Evolutionary conservation across 257 asterid genomes (phyloP), one percentile per base, ranked within the genome.

Genomic region (Orobanche coerulescens): DNA sequence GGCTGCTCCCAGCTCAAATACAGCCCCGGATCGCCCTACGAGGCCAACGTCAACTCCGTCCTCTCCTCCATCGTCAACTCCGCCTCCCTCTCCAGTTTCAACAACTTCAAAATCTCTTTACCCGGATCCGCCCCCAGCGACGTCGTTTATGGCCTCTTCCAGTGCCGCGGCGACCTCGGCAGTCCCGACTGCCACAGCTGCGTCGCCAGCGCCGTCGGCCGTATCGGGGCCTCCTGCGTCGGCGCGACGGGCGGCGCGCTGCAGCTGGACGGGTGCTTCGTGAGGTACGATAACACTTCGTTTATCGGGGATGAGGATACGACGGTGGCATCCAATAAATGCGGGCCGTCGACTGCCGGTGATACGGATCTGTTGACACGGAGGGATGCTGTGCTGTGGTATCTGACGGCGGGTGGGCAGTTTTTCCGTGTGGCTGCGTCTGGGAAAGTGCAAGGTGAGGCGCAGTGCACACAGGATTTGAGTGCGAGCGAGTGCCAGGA

Each of bases 401-500:
- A 73, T 59, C 74, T 88, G 14, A 36, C 79, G 14, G 73, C 75
- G 1, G 86, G 69, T 0, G 96, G 89, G 49, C 88, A 82, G 62
- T 92, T 63, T 15, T 92, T 85, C 36, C 72, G 96, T 51, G 88
- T 78, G 0, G 86, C 79, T 0, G 95, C 83, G 82, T 79, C 93
- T 12, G 98, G 95, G 56, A 70, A 60, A 0, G 73, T 86, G 0
- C 93, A 84, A 72, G 97, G 91, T 0, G 53, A 86, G 70, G 94
- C 81, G 40, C 98, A 92, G 89, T 92, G 98, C 56, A 76, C 76
- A 6, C 91, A 86, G 72, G 98, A 92, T 49, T 62, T 88, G 85
- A 86, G 84, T 64, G 43, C 23, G 69, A 22, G 74, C 0, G 84
- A 76, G 81, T 92, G 98, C 71, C 89, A 84, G 58, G 94, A 88